These are phyloP conservation scores for Lupinus albus DNA, from an alignment of 306 rosid genomes.

Conservation along the genomic window DNA sequence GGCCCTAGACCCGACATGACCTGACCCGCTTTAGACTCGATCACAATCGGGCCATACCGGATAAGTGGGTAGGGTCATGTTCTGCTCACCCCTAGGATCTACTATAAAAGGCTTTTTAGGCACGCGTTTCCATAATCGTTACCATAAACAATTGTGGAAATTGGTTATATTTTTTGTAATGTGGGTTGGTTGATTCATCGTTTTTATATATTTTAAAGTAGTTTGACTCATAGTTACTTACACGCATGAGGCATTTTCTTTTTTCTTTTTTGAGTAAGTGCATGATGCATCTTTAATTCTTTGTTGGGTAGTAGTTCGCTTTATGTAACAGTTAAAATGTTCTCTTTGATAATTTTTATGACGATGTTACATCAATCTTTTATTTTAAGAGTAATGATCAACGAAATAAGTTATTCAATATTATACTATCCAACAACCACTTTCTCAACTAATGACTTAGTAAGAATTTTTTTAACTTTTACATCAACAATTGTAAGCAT, in stretches of 20 bases:
- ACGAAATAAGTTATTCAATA: no score
- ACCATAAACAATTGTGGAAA: background rate
- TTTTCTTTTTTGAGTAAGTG: background rate
- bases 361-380: background rate
- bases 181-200: background rate
- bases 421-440: no score
- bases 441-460: no score
- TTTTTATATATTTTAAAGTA: no score
- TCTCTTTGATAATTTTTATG: background rate
- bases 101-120: background rate
- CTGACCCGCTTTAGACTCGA: no score
- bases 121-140: background rate
- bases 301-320: background rate
- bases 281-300: background rate
- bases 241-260: background rate
- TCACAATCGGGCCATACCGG: no score
- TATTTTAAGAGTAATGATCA: no score
- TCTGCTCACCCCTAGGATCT: no score
- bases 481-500: no score
- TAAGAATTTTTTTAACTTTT: no score
- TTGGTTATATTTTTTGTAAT: background rate
- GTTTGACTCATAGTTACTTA: background rate
- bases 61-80: no score
- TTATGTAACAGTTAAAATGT: background rate
- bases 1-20: no score